Evolutionary conservation across 2,329 filamentous ascomycete species (phyloP).

Genomic region (Fusarium odoratissimum): DNA sequence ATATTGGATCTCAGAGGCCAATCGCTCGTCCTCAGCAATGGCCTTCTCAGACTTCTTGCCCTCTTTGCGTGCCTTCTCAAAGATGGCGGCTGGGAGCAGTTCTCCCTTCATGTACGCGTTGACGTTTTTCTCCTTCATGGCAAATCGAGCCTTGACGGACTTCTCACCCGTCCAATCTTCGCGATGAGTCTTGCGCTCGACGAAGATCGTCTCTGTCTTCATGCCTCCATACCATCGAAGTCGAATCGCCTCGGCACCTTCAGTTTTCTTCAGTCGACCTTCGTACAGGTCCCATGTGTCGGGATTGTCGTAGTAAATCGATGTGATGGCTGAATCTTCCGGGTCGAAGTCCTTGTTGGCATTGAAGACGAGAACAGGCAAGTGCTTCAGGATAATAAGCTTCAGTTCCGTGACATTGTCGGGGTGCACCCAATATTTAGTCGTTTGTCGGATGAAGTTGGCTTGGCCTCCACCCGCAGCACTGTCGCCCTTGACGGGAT

Average conservation of each 20-base stretch:
- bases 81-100: constrained; percentile 86
- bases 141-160: constrained; percentile 96
- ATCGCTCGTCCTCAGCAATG: constrained; percentile 88
- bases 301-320: constrained; percentile 97
- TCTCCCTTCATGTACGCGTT: constrained; percentile 89
- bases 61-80: constrained; percentile 95
- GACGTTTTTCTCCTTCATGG: constrained; percentile 96
- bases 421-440: constrained; percentile 99
- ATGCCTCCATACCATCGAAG: constrained; percentile 98
- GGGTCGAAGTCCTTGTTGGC: constrained; percentile 94
- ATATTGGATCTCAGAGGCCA: constrained; percentile 94
- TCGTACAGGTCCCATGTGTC: constrained; percentile 94
- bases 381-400: constrained; percentile 96
- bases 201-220: constrained; percentile 94
- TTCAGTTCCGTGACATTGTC: constrained; percentile 99
- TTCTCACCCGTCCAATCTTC: constrained; percentile 99
- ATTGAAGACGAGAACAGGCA: constrained; percentile 97
- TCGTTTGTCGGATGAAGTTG: constrained; percentile 96
- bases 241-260: constrained; percentile 96
- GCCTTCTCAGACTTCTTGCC: constrained; percentile 93
- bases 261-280: constrained; percentile 95
- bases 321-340: constrained; percentile 93
- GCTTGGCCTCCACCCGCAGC: constrained; percentile 91
- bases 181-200: constrained; percentile 97
- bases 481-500: constrained; percentile 91